A percentile compares a stretch with the other conserved stretches of the same genome.
Conservation (phyloP, 257 asterid species). For the Paraleonurus japonicus region DNA sequence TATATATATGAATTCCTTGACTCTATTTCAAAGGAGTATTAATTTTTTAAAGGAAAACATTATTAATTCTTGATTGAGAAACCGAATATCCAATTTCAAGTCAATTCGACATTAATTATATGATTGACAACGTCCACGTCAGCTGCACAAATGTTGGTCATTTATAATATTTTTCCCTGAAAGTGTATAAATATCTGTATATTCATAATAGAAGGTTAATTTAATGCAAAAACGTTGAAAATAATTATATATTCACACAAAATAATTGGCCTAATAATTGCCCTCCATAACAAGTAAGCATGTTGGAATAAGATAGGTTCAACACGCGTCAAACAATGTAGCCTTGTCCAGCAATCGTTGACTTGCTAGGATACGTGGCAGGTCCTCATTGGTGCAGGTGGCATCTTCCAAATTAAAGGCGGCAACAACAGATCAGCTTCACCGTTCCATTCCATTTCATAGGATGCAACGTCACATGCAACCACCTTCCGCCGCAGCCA, state of each 20-base stretch:
- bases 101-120: neutral
- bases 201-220: neutral
- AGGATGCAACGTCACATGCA: slow-evolving; percentile 21
- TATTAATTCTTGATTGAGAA: neutral
- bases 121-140: neutral
- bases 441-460: neutral
- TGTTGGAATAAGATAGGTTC: neutral
- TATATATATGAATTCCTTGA: no score
- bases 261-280: slow-evolving; percentile 14
- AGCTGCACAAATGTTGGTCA: neutral
- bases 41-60: no score
- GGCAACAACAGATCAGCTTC: slow-evolving; percentile 25
- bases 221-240: neutral
- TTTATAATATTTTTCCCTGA: neutral
- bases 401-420: slow-evolving; percentile 29
- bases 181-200: neutral
- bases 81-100: neutral
- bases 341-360: slow-evolving; percentile 6
- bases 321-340: slow-evolving; percentile 19
- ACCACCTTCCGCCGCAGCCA: slow-evolving; percentile 14
- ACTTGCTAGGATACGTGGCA: slow-evolving; percentile 30
- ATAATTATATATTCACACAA: neutral
- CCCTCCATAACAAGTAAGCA: slow-evolving; percentile 2
- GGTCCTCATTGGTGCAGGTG: slow-evolving; percentile 9
- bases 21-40: no score